Percentiles rank a stretch among this genome's conserved stretches.
Evolutionary conservation across 2,329 filamentous ascomycete genomes (phyloP).

Genomic region (Exophiala phaeomuriformis): DNA sequence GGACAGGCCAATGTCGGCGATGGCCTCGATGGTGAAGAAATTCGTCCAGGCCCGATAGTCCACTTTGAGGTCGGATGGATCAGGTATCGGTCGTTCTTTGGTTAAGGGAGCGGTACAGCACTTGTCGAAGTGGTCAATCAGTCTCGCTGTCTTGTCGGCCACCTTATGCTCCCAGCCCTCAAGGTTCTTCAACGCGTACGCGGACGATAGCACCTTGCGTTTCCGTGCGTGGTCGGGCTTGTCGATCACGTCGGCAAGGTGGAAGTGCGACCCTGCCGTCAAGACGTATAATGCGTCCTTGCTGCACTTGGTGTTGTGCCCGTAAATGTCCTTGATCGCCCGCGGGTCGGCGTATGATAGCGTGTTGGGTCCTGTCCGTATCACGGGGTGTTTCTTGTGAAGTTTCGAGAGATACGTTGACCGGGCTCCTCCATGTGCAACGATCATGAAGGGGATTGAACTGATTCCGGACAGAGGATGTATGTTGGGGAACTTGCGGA

Average conservation of each 20-base stretch:
- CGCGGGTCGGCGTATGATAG: slow-evolving; percentile 2
- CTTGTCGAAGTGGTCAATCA: slow-evolving; percentile 30
- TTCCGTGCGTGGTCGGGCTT: slow-evolving; percentile 36
- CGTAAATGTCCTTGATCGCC: slow-evolving; percentile 34
- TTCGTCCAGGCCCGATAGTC: slow-evolving; percentile 49
- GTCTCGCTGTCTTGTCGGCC: slow-evolving; percentile 27
- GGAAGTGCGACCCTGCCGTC: slow-evolving; percentile 7
- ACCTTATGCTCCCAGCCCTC: slow-evolving; percentile 38
- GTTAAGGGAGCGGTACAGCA: slow-evolving; percentile 26
- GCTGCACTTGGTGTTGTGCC: slow-evolving; percentile 32
- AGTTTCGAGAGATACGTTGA: slow-evolving; percentile 34
- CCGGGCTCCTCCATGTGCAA: slow-evolving; percentile 37
- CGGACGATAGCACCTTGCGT: slow-evolving; percentile 34
- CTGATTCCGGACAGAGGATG: slow-evolving; percentile 40
- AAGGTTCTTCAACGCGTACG: slow-evolving; percentile 37
- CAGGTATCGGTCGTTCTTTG: slow-evolving; percentile 3
- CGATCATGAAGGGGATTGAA: slow-evolving; percentile 42
- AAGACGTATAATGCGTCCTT: slow-evolving; percentile 7
- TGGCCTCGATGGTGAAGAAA: slow-evolving; percentile 52
- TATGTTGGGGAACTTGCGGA: slow-evolving; percentile 43
- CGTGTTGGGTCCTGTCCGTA: slow-evolving; percentile 9
- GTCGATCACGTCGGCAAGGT: slow-evolving; percentile 33
- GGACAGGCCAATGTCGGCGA: slow-evolving; percentile 48
- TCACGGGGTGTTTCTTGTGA: slow-evolving; percentile 53
- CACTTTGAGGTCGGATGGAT: slow-evolving; percentile 38